Percentiles rank a stretch among this genome's conserved stretches.
Conservation (phyloP, 2,329 filamentous ascomycete species). For the Sphaerulina vaccinii region DNA sequence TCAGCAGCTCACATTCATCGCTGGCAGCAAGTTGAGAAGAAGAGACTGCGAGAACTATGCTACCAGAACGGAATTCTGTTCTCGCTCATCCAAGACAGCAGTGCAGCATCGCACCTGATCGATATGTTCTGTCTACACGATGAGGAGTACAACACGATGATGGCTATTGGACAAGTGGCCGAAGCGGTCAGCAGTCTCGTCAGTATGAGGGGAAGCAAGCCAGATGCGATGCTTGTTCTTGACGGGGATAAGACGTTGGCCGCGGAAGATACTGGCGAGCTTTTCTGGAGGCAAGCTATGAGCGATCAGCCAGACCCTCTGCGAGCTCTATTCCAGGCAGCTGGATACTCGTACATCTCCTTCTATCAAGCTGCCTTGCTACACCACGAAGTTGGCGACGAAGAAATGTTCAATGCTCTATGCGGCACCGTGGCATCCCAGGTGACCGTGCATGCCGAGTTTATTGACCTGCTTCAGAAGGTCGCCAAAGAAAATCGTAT, state of each 20-base stretch:
- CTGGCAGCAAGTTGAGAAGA: background rate
- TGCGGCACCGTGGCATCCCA: constrained; percentile 48
- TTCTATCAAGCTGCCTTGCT: constrained; percentile 57
- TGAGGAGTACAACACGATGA: background rate
- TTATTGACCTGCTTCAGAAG: constrained; percentile 46
- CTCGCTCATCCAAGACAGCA: background rate
- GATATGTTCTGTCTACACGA: background rate
- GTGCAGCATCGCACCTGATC: background rate
- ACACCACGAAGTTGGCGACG: constrained; percentile 48
- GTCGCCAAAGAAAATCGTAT: constrained; percentile 41
- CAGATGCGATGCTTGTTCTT: constrained; percentile 53
- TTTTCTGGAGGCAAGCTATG: constrained; percentile 50
- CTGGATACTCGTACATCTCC: constrained; percentile 52
- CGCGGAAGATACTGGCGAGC: constrained; percentile 48
- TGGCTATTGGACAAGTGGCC: background rate
- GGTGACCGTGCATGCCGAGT: constrained; percentile 49
- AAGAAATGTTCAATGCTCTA: constrained; percentile 44
- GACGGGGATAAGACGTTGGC: constrained; percentile 60
- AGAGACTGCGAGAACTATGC: background rate
- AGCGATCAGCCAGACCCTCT: constrained; percentile 53
- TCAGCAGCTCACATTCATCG: background rate
- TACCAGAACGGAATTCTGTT: background rate
- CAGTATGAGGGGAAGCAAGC: background rate
- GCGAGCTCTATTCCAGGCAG: constrained; percentile 53
- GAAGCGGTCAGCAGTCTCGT: background rate